phyloP scores from a whole-genome alignment of 108 stramenopile genomes.

The Nannochloropsis salina region DNA sequence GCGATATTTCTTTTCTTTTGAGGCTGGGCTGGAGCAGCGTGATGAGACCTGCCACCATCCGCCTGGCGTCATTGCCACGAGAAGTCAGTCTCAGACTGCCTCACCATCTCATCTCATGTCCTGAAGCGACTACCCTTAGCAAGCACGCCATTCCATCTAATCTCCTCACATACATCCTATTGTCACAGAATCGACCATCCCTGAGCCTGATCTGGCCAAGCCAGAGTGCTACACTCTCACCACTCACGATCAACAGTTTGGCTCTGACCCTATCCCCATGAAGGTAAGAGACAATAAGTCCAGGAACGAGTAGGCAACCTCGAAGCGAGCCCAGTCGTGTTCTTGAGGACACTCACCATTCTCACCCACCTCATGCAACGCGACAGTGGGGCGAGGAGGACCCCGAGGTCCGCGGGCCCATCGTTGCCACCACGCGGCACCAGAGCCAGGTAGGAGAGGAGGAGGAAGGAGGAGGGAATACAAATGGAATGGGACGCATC shows the following conservation, averaged over 20 bases:
- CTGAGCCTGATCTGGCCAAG: conserved; percentile 22
- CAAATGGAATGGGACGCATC: not conserved
- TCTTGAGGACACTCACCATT: not conserved
- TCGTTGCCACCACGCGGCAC: conserved; percentile 53
- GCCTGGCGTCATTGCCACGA: no score
- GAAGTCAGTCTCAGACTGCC: no score
- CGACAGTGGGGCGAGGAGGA: conserved; percentile 53
- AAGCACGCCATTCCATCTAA: no score
- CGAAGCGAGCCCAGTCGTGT: not conserved
- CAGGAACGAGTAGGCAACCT: not conserved
- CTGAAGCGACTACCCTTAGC: no score
- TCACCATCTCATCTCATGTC: no score
- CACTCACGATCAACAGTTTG: conserved; percentile 51
- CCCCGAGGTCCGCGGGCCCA: conserved; percentile 49
- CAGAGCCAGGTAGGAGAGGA: conserved; percentile 24
- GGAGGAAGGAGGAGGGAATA: not conserved
- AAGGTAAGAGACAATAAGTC: conserved; percentile 17
- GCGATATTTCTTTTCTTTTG: not conserved
- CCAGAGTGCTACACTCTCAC: conserved; percentile 53
- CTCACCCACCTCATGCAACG: not conserved
- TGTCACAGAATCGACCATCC: not conserved
- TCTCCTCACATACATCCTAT: no score
- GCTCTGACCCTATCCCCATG: conserved; percentile 54
- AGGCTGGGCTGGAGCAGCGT: no score
- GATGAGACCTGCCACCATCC: no score